These are phyloP conservation scores for Neotropicomus parvogracilis DNA, from an alignment of 1,284 basidiomycete species.

Conservation along the genomic window DNA sequence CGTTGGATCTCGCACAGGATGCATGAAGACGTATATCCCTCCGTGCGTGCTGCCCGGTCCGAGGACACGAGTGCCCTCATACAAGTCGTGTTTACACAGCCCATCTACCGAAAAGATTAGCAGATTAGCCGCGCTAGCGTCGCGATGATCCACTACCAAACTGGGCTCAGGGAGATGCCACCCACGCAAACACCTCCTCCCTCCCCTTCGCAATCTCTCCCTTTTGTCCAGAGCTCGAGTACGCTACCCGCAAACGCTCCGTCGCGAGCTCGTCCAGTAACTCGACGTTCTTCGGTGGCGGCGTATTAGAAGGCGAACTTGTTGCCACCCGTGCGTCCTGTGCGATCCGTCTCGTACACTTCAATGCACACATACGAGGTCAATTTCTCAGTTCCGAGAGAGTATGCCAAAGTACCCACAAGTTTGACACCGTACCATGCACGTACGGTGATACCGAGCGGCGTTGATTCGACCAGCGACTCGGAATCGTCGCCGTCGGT, in stretches of 20 bases:
- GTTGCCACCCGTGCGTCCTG: slow-evolving; percentile 35
- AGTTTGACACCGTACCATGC: slow-evolving; percentile 88
- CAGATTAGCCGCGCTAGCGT: background rate
- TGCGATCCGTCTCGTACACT: slow-evolving; percentile 60
- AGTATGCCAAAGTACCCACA: slow-evolving; percentile 43
- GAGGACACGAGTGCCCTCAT: background rate
- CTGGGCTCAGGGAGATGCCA: slow-evolving; percentile 20
- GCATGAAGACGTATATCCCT: slow-evolving; percentile 5
- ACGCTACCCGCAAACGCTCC: slow-evolving; percentile 60
- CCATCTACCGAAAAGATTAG: slow-evolving; percentile 10
- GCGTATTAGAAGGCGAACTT: slow-evolving; percentile 54
- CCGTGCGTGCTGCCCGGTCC: background rate
- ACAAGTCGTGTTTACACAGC: no score
- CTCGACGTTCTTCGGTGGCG: slow-evolving; percentile 49
- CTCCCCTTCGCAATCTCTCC: slow-evolving; percentile 34
- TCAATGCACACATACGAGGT: background rate
- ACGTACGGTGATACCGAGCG: slow-evolving; percentile 56
- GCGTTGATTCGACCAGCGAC: slow-evolving; percentile 45
- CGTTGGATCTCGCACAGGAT: slow-evolving; percentile 1
- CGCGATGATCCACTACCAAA: slow-evolving; percentile 2
- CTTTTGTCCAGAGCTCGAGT: slow-evolving; percentile 37
- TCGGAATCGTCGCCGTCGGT: slow-evolving; percentile 54
- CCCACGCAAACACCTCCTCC: slow-evolving; percentile 35
- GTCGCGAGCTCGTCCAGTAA: slow-evolving; percentile 70
- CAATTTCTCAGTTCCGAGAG: background rate